These are phyloP conservation scores for Venturia aucupariae DNA, from an alignment of 2,329 filamentous ascomycete species.

Conservation along the genomic window DNA sequence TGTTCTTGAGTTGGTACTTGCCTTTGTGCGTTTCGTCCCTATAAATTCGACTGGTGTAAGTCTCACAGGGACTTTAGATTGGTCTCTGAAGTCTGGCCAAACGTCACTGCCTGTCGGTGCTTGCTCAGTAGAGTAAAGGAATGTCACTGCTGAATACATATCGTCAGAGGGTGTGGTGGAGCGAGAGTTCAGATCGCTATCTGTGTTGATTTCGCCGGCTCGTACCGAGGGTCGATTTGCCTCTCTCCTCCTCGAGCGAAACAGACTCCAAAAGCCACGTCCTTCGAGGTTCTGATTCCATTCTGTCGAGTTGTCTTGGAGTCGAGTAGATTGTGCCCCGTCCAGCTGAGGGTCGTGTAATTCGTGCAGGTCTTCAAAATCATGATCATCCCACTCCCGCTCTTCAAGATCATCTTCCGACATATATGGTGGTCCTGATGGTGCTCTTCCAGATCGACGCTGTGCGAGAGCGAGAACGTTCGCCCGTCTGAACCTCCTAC, in stretches of 20 bases:
- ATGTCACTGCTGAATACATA: not conserved
- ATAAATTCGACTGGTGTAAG: conserved; percentile 1
- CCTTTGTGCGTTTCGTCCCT: not conserved
- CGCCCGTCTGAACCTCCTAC: not conserved
- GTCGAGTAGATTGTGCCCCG: not conserved
- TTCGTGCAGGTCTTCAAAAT: not conserved
- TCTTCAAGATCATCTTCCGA: not conserved
- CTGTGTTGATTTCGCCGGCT: not conserved
- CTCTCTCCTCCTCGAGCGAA: not conserved
- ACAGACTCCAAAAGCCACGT: not conserved
- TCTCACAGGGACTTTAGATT: conserved; percentile 18
- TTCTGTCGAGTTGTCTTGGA: not conserved
- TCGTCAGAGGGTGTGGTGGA: not conserved
- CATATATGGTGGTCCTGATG: not conserved
- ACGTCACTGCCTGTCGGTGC: conserved; percentile 23
- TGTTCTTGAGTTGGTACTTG: not conserved
- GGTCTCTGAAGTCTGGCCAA: conserved; percentile 27
- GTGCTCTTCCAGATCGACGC: not conserved
- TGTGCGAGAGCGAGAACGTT: not conserved
- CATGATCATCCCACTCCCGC: not conserved
- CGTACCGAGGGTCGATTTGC: not conserved
- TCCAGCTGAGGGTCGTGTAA: not conserved
- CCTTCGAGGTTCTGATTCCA: not conserved
- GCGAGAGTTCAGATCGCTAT: not conserved
- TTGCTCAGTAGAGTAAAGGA: conserved; percentile 7